Base-by-base conservation (phyloP, 441 rosid species). In the Lepidium campestre region DNA sequence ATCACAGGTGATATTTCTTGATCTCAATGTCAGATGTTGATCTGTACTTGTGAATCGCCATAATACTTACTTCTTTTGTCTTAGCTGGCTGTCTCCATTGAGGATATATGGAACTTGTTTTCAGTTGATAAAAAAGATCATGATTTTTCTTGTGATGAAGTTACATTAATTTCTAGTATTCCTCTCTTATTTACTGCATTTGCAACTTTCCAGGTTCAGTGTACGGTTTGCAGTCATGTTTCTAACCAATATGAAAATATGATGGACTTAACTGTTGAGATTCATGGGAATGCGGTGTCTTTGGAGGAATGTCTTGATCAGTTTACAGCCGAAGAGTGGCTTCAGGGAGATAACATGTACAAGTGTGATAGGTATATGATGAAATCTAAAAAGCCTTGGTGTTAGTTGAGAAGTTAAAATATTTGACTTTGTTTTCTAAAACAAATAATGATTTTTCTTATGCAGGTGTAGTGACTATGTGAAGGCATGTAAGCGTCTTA, bases 261-360 rank as follows among this genome's bases (percentile, higher is more conserved):
- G 96, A 88, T 94, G 99, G 99, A 91, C 85, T 78, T 94, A 65
- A 90, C 86, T 7, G 98, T 94, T 68, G 98, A 91, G 82, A 94
- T 91, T 60, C 97, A 90, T 71, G 98, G 99, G 25, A 88, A 88
- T 84, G 94, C 88, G 44, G 74, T 82, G 61, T 85, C 97, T 14
- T 80, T 94, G 88, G 97, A 90, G 83, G 95, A 86, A 82, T 91
- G 98, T 64, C 95, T 94, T 47, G 85, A 94, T 62, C 96, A 88
- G 58, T 94, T 88, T 73, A 90, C 98, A 36, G 86, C 40, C 50
- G 74, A 73, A 71, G 99, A 94, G 86, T 81, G 85, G 89, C 98
- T 94, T 73, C 80, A 91, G 44, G 99, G 97, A 50, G 99, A 94
- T 11, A 94, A 94, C 81, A 84, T 90, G 99, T 94, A 94, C 76